phyloP scores from a whole-genome alignment of 345 rosid species.

The Syzygium jambos region DNA sequence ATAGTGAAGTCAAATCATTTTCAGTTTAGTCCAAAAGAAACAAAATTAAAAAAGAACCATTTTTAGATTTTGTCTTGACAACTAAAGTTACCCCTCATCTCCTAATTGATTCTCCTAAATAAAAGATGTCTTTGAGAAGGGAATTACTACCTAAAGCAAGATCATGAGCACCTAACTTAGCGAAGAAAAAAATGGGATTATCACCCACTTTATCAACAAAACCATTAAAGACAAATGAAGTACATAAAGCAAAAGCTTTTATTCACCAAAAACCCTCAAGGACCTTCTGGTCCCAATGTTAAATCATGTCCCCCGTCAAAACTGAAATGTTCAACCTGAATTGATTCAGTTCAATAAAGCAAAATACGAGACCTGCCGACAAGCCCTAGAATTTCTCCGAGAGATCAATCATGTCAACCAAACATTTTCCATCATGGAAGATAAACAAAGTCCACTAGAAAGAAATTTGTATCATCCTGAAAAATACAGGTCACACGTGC shows the following conservation, averaged over 20 bases:
- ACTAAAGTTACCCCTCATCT: neutral
- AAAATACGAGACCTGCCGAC: neutral
- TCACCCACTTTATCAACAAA: neutral
- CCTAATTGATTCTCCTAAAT: neutral
- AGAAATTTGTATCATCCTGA: neutral
- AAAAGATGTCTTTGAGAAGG: neutral
- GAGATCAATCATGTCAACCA: conserved; percentile 2
- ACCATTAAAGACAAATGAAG: conserved; percentile 2
- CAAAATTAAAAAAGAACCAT: neutral
- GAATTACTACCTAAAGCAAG: neutral
- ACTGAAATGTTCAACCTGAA: conserved; percentile 8
- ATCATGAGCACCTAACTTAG: neutral
- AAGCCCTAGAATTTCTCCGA: neutral
- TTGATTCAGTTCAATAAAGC: conserved; percentile 19
- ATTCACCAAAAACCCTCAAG: neutral
- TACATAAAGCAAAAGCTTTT: neutral
- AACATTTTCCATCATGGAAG: neutral
- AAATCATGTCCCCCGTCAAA: conserved; percentile 13
- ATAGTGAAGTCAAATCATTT: neutral
- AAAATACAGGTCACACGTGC: conserved; percentile 3
- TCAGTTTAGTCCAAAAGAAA: neutral
- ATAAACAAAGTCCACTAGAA: neutral
- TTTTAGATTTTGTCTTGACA: neutral
- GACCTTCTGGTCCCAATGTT: conserved; percentile 2
- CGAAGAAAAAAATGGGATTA: neutral